Evolutionary conservation across 352 stramenopile genomes (phyloP).

Genomic region (Phytopythium delawarense): DNA sequence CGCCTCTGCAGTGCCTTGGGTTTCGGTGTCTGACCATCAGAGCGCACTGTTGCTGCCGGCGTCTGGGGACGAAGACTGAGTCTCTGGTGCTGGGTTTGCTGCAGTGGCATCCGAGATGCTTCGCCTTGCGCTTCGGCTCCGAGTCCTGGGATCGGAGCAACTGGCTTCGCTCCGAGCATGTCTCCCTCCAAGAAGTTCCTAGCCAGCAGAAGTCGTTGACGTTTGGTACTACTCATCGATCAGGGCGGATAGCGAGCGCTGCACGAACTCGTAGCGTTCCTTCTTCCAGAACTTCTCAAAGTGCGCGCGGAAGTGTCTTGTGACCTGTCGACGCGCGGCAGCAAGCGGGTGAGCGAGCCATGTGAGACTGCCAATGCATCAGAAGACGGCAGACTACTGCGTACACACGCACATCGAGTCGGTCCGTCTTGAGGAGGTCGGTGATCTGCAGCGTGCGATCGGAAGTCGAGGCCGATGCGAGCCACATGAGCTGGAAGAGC

Average conservation of each 20-base stretch:
- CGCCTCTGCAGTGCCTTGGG: conserved; percentile 1
- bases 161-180: background rate
- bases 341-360: background rate
- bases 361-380: background rate
- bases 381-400: background rate
- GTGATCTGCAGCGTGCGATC: conserved; percentile 55
- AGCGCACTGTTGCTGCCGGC: background rate
- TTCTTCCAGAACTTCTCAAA: conserved; percentile 84
- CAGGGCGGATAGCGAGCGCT: background rate
- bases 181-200: conserved; percentile 58
- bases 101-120: background rate
- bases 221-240: background rate
- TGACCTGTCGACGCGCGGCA: conserved; percentile 22
- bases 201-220: background rate
- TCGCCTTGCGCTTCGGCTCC: background rate
- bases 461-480: conserved; percentile 52
- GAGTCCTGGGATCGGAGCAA: background rate
- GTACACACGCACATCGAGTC: conserved; percentile 28
- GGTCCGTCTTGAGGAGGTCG: conserved; percentile 70
- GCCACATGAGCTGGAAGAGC: conserved; percentile 83
- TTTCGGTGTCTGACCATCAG: background rate
- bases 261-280: conserved; percentile 57
- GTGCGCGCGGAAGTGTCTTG: conserved; percentile 55
- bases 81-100: background rate
- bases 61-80: conserved; percentile 1